Evolutionary conservation across 2,329 filamentous ascomycete species (phyloP).

Genomic region (Lithohypha guttulata): DNA sequence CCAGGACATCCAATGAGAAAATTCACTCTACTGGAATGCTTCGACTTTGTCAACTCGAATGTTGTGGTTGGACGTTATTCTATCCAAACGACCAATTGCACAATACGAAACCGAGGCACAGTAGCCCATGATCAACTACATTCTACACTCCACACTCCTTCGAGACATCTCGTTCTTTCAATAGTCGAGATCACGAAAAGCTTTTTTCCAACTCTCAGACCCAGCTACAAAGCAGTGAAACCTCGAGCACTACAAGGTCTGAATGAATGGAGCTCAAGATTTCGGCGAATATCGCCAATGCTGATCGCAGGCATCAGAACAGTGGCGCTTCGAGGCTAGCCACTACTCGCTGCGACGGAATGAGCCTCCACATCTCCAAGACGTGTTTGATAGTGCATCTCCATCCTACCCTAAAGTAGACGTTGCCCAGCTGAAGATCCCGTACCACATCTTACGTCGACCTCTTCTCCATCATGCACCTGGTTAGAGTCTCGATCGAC

Average conservation of each 20-base stretch:
- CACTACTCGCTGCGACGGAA: conserved; percentile 15
- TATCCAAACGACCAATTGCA: too few species aligned
- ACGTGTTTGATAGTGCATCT: too few species aligned
- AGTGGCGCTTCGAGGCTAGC: conserved; percentile 18
- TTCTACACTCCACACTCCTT: too few species aligned
- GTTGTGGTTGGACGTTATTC: conserved; percentile 1
- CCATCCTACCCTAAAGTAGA: too few species aligned
- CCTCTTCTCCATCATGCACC: conserved; percentile 1
- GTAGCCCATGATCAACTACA: too few species aligned
- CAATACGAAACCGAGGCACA: too few species aligned
- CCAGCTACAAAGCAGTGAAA: too few species aligned
- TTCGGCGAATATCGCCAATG: neutral
- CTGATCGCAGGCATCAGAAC: conserved; percentile 1
- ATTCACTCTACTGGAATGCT: neutral
- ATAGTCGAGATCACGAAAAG: too few species aligned
- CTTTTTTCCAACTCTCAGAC: too few species aligned
- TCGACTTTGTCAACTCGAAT: neutral
- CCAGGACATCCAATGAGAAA: conserved; percentile 6
- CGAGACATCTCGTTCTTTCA: too few species aligned
- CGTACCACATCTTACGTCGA: too few species aligned
- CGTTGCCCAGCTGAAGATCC: too few species aligned
- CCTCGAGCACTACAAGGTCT: neutral
- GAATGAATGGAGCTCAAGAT: neutral
- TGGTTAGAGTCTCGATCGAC: neutral
- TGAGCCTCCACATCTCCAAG: conserved; percentile 14